Evolutionary conservation across 306 rosid species (phyloP), one percentile per base, ranked within the genome.

Genomic region (Spatholobus suberectus): DNA sequence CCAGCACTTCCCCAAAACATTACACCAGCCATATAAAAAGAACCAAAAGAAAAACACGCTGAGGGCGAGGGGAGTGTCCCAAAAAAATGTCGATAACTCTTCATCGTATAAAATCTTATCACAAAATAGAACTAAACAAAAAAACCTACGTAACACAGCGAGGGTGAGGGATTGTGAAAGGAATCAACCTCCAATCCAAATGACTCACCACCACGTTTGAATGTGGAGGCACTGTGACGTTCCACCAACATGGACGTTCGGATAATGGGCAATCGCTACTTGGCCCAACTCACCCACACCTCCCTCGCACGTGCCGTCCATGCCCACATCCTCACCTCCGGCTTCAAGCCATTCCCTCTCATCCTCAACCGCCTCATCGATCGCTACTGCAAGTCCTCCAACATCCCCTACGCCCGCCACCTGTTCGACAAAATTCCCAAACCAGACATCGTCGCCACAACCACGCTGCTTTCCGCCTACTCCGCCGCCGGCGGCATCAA

Each of bases 361-460:
- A 74, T 91, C 84, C 83, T 89, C 82, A 91, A 91, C 82, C 90
- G 95, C 46, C 87, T 91, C 59, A 85, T 89, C 3, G 81, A 84
- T 34, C 6, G 65, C 0, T 91, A 91, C 54, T 78, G 95, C 34
- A 91, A 91, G 74, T 90, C 90, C 24, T 87, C 86, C 8, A 88
- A 90, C 59, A 66, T 91, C 8, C 14, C 14, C 1, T 89, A 91
- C 18, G 93, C 93, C 21, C 89, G 84, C 84, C 86, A 86, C 20
- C 85, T 91, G 89, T 89, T 89, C 12, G 90, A 91, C 15, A 43
- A 51, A 49, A 83, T 77, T 46, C 88, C 89, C 38, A 54, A 81
- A 24, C 91, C 86, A 24, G 89, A 88, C 43, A 81, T 88, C 0
- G 77, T 86, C 20, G 86, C 91, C 0, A 70, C 86, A 68, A 88